Conservation (phyloP, 441 rosid genomes). For the Rhodomyrtus psidioides region DNA sequence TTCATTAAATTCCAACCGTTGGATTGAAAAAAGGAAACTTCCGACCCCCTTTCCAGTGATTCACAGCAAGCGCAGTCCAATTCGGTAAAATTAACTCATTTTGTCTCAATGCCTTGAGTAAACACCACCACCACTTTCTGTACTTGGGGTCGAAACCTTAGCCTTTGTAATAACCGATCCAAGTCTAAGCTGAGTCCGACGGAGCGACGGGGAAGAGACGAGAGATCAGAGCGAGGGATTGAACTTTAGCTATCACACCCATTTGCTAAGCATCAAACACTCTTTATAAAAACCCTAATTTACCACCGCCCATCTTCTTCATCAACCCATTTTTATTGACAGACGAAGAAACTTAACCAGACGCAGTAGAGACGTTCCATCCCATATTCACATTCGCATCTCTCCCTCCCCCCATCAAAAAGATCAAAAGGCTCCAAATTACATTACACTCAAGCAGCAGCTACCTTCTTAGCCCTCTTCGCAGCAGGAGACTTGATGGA, state of each 20-base stretch:
- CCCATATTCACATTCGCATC: not conserved
- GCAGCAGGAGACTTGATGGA: constrained; percentile 58
- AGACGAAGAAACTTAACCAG: not conserved
- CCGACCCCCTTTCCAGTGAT: no score
- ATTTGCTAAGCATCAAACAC: not conserved
- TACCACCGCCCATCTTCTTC: not conserved
- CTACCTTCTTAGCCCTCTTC: constrained; percentile 43
- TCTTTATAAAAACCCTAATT: not conserved
- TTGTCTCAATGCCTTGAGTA: no score
- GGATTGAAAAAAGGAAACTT: no score
- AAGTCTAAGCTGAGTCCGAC: no score
- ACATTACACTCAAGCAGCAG: constrained; percentile 10
- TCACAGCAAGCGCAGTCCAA: no score
- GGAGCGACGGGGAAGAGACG: not conserved
- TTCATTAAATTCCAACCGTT: no score
- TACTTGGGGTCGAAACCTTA: no score
- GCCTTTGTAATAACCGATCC: no score
- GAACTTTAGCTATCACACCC: not conserved
- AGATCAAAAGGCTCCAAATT: not conserved
- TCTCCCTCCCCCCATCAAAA: not conserved
- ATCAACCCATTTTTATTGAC: not conserved
- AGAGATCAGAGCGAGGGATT: not conserved
- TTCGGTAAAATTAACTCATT: no score
- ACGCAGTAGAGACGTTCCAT: not conserved
- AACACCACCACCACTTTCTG: no score